phyloP scores from a whole-genome alignment of 331 rosid species.

The Erythrophleum ivorense region DNA sequence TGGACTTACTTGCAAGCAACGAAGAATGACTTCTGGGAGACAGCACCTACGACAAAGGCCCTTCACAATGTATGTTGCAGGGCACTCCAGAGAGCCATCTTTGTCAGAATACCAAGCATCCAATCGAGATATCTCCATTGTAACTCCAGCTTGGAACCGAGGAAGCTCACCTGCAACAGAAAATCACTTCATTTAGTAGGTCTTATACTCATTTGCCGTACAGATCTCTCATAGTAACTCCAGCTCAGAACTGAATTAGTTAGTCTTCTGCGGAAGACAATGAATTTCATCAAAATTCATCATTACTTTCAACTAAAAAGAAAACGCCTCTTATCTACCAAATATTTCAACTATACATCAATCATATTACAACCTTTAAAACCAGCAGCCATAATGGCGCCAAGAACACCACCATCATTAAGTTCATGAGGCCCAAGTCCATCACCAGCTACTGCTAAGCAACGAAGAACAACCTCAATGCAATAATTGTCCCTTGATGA shows the following conservation, averaged over 20 bases:
- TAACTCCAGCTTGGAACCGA: conserved; percentile 91
- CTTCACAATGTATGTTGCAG: conserved; percentile 78
- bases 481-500: conserved; percentile 77
- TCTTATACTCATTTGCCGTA: conserved; percentile 29
- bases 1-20: conserved; percentile 88
- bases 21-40: conserved; percentile 91
- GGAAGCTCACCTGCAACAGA: conserved; percentile 85
- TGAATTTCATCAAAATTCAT: conserved; percentile 15
- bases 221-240: conserved; percentile 26
- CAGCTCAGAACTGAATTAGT: conserved; percentile 23
- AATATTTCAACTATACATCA: conserved; percentile 22
- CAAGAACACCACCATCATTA: conserved; percentile 85
- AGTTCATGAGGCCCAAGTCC: conserved; percentile 71
- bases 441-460: conserved; percentile 82
- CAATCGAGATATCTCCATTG: conserved; percentile 86
- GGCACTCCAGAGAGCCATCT: conserved; percentile 67
- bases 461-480: conserved; percentile 86
- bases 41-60: conserved; percentile 96
- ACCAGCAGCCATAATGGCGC: conserved; percentile 83
- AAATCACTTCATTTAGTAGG: conserved; percentile 37
- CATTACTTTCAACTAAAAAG: conserved; percentile 25
- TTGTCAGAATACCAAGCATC: conserved; percentile 87
- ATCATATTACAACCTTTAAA: conserved; percentile 73
- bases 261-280: conserved; percentile 25
- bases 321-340: not conserved